Percentiles rank a stretch among this genome's conserved stretches.
Conservation (phyloP, 2,329 filamentous ascomycete genomes). For the Trichoderma sp. region DNA sequence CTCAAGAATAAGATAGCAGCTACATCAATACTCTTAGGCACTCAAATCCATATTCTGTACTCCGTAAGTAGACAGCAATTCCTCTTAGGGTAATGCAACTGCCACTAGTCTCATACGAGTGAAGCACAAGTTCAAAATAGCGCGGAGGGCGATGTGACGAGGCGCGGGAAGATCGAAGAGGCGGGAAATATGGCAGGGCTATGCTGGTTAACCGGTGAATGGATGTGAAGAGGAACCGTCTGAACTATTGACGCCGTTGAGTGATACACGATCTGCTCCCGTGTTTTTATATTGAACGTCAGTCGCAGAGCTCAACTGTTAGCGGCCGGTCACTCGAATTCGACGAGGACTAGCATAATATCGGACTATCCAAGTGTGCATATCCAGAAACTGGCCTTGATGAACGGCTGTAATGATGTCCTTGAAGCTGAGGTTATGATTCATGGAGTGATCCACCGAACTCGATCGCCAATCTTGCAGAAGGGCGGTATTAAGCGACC, state of each 20-base stretch:
- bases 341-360: not conserved
- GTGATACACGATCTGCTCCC: not conserved
- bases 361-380: accelerated
- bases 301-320: not conserved
- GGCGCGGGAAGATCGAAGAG: not conserved
- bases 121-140: not conserved
- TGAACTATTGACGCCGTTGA: not conserved
- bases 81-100: not conserved
- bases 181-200: not conserved
- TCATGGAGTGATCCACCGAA: not conserved
- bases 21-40: not conserved
- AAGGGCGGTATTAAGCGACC: not conserved
- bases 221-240: not conserved
- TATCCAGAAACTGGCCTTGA: not conserved
- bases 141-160: not conserved
- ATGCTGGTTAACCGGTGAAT: not conserved
- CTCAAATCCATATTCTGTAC: not conserved
- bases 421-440: not conserved
- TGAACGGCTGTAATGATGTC: too few relatives aligned
- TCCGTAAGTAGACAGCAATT: not conserved
- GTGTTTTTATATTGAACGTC: not conserved
- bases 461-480: not conserved
- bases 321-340: not conserved
- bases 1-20: not conserved
- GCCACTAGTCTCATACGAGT: not conserved